Evolutionary conservation across 805 yeast genomes (phyloP).

Genomic region (Deakozyma indianensis): DNA sequence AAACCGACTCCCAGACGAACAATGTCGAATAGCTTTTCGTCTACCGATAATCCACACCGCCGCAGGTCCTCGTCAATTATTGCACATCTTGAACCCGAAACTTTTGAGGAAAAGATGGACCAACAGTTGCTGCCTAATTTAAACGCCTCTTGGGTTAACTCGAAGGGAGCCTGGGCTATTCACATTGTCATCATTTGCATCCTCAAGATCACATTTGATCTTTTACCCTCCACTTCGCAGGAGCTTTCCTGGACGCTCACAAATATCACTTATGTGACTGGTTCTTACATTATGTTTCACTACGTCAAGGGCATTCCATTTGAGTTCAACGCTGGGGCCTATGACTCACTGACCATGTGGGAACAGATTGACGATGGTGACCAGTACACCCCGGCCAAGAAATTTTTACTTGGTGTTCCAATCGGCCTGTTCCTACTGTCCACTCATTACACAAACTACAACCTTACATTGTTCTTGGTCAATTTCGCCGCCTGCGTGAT

Average conservation of each 20-base stretch:
- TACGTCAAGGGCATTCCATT: slow-evolving; percentile 94
- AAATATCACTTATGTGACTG: slow-evolving; percentile 76
- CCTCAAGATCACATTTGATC: slow-evolving; percentile 61
- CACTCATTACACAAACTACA: slow-evolving; percentile 83
- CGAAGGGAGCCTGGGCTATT: slow-evolving; percentile 87
- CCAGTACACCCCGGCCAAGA: slow-evolving; percentile 92
- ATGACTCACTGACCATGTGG: slow-evolving; percentile 95
- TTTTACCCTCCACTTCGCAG: slow-evolving; percentile 64
- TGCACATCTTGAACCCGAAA: slow-evolving; percentile 87
- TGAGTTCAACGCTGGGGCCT: slow-evolving; percentile 93
- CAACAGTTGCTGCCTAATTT: slow-evolving; percentile 79
- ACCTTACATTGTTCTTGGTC: slow-evolving; percentile 59
- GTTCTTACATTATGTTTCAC: slow-evolving; percentile 92
- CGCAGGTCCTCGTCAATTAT: slow-evolving; percentile 82
- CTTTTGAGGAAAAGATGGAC: slow-evolving; percentile 81
- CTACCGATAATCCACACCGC: slow-evolving; percentile 17
- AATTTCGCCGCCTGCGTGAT: slow-evolving; percentile 71
- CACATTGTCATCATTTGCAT: slow-evolving; percentile 72
- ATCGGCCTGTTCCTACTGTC: slow-evolving; percentile 70
- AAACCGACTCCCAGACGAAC: neutral
- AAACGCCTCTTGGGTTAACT: slow-evolving; percentile 93
- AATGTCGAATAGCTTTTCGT: neutral
- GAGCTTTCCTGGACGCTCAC: slow-evolving; percentile 92
- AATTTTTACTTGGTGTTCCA: slow-evolving; percentile 86
- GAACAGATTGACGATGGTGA: slow-evolving; percentile 94